Base-by-base conservation (phyloP, 257 asterid species). In the Solanum tacnaense region DNA sequence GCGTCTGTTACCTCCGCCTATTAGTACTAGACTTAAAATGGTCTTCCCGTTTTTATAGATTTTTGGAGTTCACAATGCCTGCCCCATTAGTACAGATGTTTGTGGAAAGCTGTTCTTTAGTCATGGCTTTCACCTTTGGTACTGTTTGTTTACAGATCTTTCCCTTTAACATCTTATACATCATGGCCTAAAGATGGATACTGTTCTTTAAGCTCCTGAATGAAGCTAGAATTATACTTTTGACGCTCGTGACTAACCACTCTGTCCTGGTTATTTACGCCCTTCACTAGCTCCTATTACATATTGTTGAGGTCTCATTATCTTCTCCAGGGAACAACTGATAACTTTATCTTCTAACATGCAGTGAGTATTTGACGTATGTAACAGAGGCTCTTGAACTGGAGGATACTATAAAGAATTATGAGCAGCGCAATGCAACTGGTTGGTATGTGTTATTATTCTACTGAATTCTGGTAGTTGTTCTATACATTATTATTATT, bases 361-460 rank as follows among this genome's bases (percentile, higher is more conserved):
- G 94, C 95, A 97, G 99, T 58, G 99, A 97, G 92, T 97, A 97
- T 91, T 90, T 94, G 95, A 95, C 92, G 10, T 97, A 91, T 91
- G 99, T 96, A 88, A 92, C 92, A n/a, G 98, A 97, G 95, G 99
- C 98, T 88, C 98, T 97, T 91, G 98, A 97, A 88, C 90, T 97
- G 91, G 99, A 97, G 91, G 99, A 97, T 90, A 95, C 99, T 65
- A 91, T 96, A 84, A 96, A 93, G 95, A 97, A 96, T 90, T 95
- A 94, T 86, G 99, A 96, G 89, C 94, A 98, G 58, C 97, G 98
- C 79, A 79, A 84, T 88, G 88, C 93, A 71, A 96, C 97, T 90
- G 98, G 99, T 94, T 97, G 99, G 99, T 97, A 90, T 86, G 99
- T 87, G 44, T 56, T 41, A 32, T 72, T 87, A 89, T 79, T 90